These are phyloP conservation scores for Monoraphidium neglectum DNA, from an alignment of 139 green algal species.

Conservation along the genomic window DNA sequence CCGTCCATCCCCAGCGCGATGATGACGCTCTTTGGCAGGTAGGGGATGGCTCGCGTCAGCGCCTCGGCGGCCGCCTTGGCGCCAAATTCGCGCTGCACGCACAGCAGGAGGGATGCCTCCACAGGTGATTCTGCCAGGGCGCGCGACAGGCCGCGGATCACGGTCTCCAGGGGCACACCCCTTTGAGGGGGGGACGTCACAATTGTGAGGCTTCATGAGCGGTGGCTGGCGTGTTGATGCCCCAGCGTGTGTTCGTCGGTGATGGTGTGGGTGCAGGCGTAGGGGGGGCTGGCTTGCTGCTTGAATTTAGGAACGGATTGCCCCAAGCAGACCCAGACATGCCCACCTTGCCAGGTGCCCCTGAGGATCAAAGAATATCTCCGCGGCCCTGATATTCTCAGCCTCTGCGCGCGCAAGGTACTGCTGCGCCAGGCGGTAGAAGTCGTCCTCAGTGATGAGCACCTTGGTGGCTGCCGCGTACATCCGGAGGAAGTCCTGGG, in stretches of 20 bases:
- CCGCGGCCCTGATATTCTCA: conserved; percentile 44
- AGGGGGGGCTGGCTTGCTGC: too few species aligned
- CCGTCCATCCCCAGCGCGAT: conserved; percentile 57
- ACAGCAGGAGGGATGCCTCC: conserved; percentile 49
- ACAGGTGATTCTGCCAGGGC: not conserved
- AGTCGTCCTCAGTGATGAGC: conserved; percentile 42
- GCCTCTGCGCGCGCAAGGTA: conserved; percentile 42
- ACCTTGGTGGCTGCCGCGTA: conserved; percentile 37
- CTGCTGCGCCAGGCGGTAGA: conserved; percentile 41
- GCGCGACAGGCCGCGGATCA: too few species aligned
- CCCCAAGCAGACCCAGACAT: too few species aligned
- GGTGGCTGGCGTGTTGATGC: too few species aligned
- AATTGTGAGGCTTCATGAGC: too few species aligned
- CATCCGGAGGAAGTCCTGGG: conserved; percentile 42
- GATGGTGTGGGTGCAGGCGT: too few species aligned
- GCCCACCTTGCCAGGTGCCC: conserved; percentile 32
- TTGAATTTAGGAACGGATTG: too few species aligned
- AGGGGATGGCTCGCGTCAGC: not conserved
- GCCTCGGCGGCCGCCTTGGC: conserved; percentile 18
- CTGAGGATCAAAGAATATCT: conserved; percentile 71
- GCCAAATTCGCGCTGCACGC: conserved; percentile 47
- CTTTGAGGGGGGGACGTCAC: too few species aligned
- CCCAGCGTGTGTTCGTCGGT: too few species aligned
- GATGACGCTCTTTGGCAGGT: conserved; percentile 26
- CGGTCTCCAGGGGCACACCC: too few species aligned